These are phyloP conservation scores for Ascobolus immersus DNA, from an alignment of 495 filamentous ascomycete species.

Conservation along the genomic window DNA sequence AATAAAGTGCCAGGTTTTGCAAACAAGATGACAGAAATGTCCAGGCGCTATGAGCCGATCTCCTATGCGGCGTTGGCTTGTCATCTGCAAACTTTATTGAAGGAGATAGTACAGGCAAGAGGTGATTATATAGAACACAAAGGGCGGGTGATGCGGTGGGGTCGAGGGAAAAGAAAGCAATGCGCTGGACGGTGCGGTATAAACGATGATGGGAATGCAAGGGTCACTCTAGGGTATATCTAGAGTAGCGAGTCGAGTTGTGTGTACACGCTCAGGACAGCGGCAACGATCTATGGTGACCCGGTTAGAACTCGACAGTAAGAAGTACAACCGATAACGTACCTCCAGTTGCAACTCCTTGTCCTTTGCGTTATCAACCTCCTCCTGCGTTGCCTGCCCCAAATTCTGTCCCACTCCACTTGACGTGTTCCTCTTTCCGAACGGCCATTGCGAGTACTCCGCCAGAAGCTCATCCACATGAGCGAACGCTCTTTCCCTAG, in stretches of 20 bases:
- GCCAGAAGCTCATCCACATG: constrained; percentile 89
- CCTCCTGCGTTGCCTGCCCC: constrained; percentile 65
- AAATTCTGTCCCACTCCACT: constrained; percentile 72
- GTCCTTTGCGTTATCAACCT: constrained; percentile 60
- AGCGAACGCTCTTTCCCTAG: constrained; percentile 75
- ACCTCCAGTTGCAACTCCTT: constrained; percentile 90
- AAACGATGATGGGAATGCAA: too few relatives aligned
- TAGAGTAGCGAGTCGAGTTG: constrained; percentile 81
- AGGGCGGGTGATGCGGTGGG: too few relatives aligned
- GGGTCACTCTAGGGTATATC: too few relatives aligned
- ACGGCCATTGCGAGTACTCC: constrained; percentile 93
- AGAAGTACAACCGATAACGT: constrained; percentile 13
- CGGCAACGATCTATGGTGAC: constrained; percentile 46
- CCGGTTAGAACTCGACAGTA: constrained; percentile 10
- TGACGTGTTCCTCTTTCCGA: constrained; percentile 48
- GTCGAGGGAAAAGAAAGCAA: too few relatives aligned
- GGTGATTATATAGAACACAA: too few relatives aligned
- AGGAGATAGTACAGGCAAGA: too few relatives aligned
- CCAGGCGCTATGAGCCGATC: too few relatives aligned
- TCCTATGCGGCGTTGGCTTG: too few relatives aligned
- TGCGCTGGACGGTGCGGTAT: too few relatives aligned
- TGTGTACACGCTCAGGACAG: constrained; percentile 89
- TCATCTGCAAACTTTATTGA: too few relatives aligned
- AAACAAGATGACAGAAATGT: too few relatives aligned
- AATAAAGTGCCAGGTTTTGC: too few relatives aligned